Evolutionary conservation across 1,139 yeast genomes (phyloP).

Genomic region (Scheffersomyces cryptocercus): DNA sequence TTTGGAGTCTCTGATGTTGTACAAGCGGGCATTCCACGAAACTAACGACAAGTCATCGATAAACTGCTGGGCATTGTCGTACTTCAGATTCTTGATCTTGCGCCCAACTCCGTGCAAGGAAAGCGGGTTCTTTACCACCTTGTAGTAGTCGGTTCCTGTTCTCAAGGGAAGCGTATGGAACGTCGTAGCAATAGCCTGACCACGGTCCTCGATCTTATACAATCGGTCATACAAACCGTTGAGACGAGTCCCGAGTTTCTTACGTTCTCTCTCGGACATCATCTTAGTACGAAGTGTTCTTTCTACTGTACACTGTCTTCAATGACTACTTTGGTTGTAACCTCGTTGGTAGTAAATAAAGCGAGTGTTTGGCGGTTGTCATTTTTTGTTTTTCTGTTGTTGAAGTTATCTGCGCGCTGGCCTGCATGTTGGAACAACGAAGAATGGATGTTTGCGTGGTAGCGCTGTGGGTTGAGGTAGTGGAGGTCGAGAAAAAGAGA

Average conservation of each 20-base stretch:
- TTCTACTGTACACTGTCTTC: not conserved
- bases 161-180: constrained; percentile 56
- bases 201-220: constrained; percentile 46
- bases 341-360: constrained; percentile 2
- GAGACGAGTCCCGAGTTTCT: constrained; percentile 43
- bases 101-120: constrained; percentile 45
- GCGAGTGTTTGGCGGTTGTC: too few species aligned
- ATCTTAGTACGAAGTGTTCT: not conserved
- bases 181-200: constrained; percentile 44
- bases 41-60: constrained; percentile 78
- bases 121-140: constrained; percentile 42
- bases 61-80: constrained; percentile 65
- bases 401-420: constrained; percentile 1
- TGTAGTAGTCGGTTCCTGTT: constrained; percentile 49
- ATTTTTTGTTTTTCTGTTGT: constrained; percentile 3
- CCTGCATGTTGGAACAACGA: not conserved
- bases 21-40: constrained; percentile 85
- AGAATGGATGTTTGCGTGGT: too few species aligned
- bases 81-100: constrained; percentile 50
- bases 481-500: too few species aligned
- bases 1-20: constrained; percentile 68
- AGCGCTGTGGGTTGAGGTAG: too few species aligned
- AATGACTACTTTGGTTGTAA: constrained; percentile 2
- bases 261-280: constrained; percentile 41
- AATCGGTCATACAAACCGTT: constrained; percentile 42